These are phyloP conservation scores for Phytophthora gonapodyides DNA, from an alignment of 352 stramenopile species.

Conservation along the genomic window DNA sequence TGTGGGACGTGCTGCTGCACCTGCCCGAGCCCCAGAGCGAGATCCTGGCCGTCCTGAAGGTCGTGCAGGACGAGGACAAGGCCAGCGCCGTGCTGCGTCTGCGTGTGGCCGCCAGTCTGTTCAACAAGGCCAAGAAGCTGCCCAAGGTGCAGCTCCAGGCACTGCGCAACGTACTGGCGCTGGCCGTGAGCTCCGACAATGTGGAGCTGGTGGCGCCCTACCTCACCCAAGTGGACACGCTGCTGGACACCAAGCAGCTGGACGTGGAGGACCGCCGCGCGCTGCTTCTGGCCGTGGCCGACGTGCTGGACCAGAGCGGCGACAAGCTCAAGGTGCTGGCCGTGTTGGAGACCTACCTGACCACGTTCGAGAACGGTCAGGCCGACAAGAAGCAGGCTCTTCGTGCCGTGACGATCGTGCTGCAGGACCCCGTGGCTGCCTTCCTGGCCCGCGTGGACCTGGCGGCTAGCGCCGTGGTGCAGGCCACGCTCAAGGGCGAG, in stretches of 20 bases:
- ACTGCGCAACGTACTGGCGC: constrained; percentile 62
- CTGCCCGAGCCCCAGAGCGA: constrained; percentile 43
- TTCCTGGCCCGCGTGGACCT: constrained; percentile 92
- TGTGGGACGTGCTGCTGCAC: constrained; percentile 59
- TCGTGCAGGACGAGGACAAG: constrained; percentile 50
- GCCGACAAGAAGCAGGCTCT: constrained; percentile 72
- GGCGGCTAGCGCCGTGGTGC: constrained; percentile 79
- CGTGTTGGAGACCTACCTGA: constrained; percentile 82
- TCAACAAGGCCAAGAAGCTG: constrained; percentile 72
- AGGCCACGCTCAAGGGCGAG: constrained; percentile 62
- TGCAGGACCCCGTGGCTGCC: constrained; percentile 89
- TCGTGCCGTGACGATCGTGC: constrained; percentile 83
- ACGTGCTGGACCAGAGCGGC: constrained; percentile 67
- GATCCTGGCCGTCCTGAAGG: constrained; percentile 50
- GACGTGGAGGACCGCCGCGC: constrained; percentile 52
- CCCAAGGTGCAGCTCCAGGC: constrained; percentile 72
- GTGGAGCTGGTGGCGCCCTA: constrained; percentile 68
- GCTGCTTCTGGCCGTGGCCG: constrained; percentile 72
- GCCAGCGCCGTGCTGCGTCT: constrained; percentile 71
- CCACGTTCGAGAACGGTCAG: constrained; percentile 50
- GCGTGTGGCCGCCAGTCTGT: constrained; percentile 70
- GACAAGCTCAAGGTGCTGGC: constrained; percentile 59
- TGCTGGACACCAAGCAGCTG: constrained; percentile 54
- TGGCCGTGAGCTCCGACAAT: constrained; percentile 62
- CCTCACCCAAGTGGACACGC: constrained; percentile 65